Base-by-base conservation (phyloP, 176 grass and related monocot genomes). In the Miscanthus lutarioriparius region DNA sequence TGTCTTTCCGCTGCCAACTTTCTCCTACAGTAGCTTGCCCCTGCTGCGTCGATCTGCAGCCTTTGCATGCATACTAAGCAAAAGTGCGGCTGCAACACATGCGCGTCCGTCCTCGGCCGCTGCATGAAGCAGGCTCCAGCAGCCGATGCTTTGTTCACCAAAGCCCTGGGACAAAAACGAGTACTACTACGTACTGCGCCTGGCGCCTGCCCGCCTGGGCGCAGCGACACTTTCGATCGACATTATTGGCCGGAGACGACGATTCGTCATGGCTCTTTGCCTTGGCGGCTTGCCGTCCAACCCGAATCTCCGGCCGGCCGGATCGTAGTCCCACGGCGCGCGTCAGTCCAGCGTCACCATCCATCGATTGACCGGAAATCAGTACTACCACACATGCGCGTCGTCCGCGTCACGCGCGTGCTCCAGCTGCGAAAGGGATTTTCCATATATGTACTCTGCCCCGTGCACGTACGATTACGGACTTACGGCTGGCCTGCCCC, bases 131-230 rank as follows among this genome's bases (percentile, higher is more conserved):
- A 23, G 0, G 2, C 7, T 6, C 22, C 9, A 44, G 47, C 9
- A 44, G 47, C 48, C 16, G 58, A 79, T 88, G 58, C 81, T 45
- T 84, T 59, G 87, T 79, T 74, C 51, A 88, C 67, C 51, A 88
- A 88, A 79, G 67, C 81, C 59, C 81, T 37, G 76, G 76, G 87
- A 79, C 81, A 84, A 84, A 7, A 35, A 35, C 39, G 43, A 78
- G 10, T 36, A 49, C 59, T 16, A 2, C 59, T 1, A 3, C 23
- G 48, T 41, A 64, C 35, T 16, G 40, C 15, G 10, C 38, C 9
- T 8, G 25, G 32, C 65, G 65, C 65, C 19, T 49, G 47, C 4
- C 13, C 14, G 47, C 15, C 45, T 22, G 51, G 19, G 17, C 17
- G 12, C 2, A 35, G 33, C 22, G n/a, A 25, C 54, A 22, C 20